phyloP scores from a whole-genome alignment of 345 rosid genomes.

The Syzygium jambos region DNA sequence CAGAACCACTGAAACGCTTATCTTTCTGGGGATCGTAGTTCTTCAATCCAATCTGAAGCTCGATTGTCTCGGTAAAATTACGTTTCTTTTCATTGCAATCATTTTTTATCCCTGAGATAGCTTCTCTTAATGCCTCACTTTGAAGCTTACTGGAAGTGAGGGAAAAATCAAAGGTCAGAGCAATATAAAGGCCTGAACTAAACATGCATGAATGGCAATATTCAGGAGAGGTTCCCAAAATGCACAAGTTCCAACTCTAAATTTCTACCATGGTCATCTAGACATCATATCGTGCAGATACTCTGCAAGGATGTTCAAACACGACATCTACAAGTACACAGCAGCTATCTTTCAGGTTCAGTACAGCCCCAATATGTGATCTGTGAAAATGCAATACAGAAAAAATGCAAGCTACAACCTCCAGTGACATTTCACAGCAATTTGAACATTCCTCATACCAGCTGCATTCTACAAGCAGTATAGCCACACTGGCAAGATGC shows the following conservation, averaged over 20 bases:
- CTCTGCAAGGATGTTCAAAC: neutral
- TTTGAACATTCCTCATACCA: neutral
- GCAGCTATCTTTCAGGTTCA: neutral
- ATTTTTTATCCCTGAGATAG: slow-evolving; percentile 31
- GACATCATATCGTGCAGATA: neutral
- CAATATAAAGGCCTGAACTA: neutral
- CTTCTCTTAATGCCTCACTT: slow-evolving; percentile 62
- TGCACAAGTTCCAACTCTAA: neutral
- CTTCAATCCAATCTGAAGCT: slow-evolving; percentile 75
- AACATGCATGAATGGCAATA: neutral
- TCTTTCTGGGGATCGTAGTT: slow-evolving; percentile 83
- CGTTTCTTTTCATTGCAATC: slow-evolving; percentile 41
- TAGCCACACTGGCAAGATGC: neutral
- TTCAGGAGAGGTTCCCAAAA: neutral
- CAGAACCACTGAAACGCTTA: slow-evolving; percentile 57
- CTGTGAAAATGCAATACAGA: neutral
- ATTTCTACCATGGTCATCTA: neutral
- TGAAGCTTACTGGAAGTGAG: slow-evolving; percentile 47
- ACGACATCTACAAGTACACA: neutral
- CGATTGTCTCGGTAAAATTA: slow-evolving; percentile 65
- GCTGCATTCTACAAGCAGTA: neutral
- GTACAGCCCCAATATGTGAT: neutral
- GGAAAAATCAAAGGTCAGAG: neutral
- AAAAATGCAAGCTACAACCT: neutral
- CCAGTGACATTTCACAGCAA: neutral